Base-by-base conservation (phyloP, 1,139 yeast species). In the Hyphopichia wangnamkhiaoensis region DNA sequence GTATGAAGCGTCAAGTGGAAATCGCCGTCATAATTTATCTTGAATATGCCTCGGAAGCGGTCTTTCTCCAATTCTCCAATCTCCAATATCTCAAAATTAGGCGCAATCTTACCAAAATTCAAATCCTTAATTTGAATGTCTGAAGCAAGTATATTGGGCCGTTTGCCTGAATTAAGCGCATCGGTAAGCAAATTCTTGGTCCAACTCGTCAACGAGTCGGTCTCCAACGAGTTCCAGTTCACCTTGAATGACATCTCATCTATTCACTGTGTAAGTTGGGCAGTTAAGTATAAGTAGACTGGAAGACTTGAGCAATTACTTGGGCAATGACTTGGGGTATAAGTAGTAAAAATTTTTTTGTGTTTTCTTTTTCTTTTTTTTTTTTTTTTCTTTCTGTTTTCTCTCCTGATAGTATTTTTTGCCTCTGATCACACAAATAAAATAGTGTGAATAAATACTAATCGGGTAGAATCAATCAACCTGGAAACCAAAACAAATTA, bases 41-140 rank as follows among this genome's bases (percentile, higher is more conserved):
- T 87, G 68, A 88, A 89, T 24, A 88, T 88, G 1, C 96, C 96
- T 42, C 95, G 70, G 54, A 88, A 89, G 46, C 89, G 65, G 59
- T 88, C 95, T 25, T 71, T 75, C 10, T 84, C 95, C 35, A 89
- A 64, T 57, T 88, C 96, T 2, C 96, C 96, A 47, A 88, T 84
- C 56, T 88, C 96, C 44, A 88, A 67, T 30, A 89, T 84, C 60
- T 88, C 96, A 47, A 88, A 80, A 41, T 74, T 73, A 0, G 96
- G 96, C 1, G 95, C 83, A 38, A 75, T 74, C 41, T 82, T 76
- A 7, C 96, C 96, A 63, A 89, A 82, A 50, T 83, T 78, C 35
- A 89, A 72, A 48, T 87, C 93, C 44, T 82, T 76, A 42, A 89
- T 89, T 36, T 71, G 68, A 45, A 89, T 87, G 39, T 76, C 77